These are phyloP conservation scores for Apiosordaria backusii DNA, from an alignment of 495 filamentous ascomycete genomes.

Conservation along the genomic window DNA sequence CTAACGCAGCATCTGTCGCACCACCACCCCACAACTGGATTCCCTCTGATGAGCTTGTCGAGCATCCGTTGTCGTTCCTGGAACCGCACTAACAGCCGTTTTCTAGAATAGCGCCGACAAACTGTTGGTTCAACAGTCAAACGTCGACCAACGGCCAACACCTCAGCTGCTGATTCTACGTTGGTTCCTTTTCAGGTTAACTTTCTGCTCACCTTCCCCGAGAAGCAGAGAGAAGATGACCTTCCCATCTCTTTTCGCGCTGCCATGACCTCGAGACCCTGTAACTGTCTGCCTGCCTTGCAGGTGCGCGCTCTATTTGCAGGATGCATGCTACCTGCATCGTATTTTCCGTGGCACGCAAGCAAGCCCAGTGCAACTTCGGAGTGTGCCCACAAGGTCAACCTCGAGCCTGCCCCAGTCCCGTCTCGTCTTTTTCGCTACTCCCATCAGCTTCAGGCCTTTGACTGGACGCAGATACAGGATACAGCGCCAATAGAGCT, in stretches of 20 bases:
- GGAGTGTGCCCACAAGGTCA: not conserved
- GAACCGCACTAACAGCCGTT: not conserved
- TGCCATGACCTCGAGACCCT: slow-evolving; percentile 1
- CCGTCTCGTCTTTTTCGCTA: not conserved
- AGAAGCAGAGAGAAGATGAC: not conserved
- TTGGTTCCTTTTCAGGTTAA: not conserved
- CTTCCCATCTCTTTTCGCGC: not conserved
- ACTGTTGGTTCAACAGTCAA: too few relatives aligned
- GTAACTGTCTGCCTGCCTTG: slow-evolving; percentile 13
- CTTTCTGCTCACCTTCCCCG: too few relatives aligned
- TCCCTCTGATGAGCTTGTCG: not conserved
- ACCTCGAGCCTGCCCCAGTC: not conserved
- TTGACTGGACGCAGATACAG: not conserved
- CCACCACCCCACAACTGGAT: not conserved
- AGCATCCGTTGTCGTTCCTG: not conserved
- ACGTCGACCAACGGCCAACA: not conserved
- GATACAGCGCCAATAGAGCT: not conserved
- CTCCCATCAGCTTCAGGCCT: not conserved
- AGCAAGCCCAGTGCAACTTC: slow-evolving; percentile 10
- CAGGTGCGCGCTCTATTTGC: slow-evolving; percentile 28
- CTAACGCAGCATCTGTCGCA: not conserved
- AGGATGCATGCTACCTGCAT: slow-evolving; percentile 26
- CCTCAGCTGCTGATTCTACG: not conserved
- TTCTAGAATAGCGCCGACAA: not conserved
- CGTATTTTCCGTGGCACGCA: slow-evolving; percentile 21